Evolutionary conservation across 2,329 filamentous ascomycete species (phyloP).

Genomic region (Helicocarpus griseus): DNA sequence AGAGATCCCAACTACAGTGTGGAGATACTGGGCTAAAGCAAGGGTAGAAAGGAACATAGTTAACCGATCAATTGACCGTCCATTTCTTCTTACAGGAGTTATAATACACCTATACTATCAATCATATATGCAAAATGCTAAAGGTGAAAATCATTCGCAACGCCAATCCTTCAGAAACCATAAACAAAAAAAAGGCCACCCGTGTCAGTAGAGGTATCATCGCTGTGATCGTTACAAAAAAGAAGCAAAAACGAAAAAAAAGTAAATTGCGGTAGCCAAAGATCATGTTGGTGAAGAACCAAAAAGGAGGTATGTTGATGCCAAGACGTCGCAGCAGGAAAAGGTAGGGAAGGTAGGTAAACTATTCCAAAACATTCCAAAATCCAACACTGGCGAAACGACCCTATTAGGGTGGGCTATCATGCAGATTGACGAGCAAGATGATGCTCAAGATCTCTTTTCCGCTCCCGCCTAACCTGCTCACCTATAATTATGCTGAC

Average conservation of each 20-base stretch:
- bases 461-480: constrained; percentile 33
- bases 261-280: no score
- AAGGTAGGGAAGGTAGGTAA: no score
- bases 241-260: neutral
- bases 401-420: neutral
- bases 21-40: neutral
- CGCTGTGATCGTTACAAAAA: neutral
- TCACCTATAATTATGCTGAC: constrained; percentile 40
- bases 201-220: neutral
- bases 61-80: neutral
- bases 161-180: no score
- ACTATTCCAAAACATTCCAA: neutral
- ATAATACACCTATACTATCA: neutral
- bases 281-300: no score
- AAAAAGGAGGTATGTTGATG: no score
- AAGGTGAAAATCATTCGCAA: neutral
- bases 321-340: no score
- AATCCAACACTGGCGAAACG: neutral
- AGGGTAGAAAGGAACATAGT: neutral
- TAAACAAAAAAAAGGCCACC: neutral
- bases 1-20: no score
- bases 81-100: neutral
- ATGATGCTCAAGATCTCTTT: constrained; percentile 8
- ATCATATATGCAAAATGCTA: neutral
- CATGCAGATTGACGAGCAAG: neutral